Evolutionary conservation across 1,139 yeast species (phyloP), one percentile per base, ranked within the genome.

Genomic region (Diutina catenulata): DNA sequence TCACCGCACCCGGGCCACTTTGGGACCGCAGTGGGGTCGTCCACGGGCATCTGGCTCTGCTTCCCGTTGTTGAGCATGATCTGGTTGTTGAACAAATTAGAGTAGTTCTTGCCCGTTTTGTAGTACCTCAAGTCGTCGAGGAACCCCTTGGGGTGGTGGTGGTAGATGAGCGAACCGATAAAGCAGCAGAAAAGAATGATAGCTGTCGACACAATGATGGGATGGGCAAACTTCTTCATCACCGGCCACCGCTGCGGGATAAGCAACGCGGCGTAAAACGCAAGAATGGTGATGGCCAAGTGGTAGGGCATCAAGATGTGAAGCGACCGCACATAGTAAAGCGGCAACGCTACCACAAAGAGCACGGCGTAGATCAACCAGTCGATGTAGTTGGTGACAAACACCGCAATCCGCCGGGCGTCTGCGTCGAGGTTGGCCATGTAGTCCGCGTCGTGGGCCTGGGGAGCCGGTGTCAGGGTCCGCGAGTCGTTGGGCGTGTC

Each of bases 1-100:
- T 82, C 94, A 2, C 94, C 94, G 29, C 91, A 83, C 0, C 94
- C 94, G 0, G 94, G 93, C 71, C 77, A 70, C 29, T 57, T 56
- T 1, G 69, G 68, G 8, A 65, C 59, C 3, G 58, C 52, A 0
- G 70, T 63, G 28, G 39, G 40, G 5, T 31, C 33, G 7, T 24
- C 23, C 2, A 26, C 24, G 8, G 38, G 33, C 7, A 32, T 25
- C 10, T 23, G 14, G 40, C 60, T 56, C 5, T 36, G 44, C 22
- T 53, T 49, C 3, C 65, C 64, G 36, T 54, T 57, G 29, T 62
- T 50, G 38, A 58, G 47, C 44, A 62, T 40, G 3, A 52, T 49
- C 39, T 57, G 44, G 15, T 57, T 52, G 45, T 68, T 67, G 54
- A 81, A 80, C 16, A 82, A 58, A 39, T 68, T 60, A 33, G 78